Conservation (phyloP, 768 basidiomycete genomes). For the Rhodotorula paludigena region DNA sequence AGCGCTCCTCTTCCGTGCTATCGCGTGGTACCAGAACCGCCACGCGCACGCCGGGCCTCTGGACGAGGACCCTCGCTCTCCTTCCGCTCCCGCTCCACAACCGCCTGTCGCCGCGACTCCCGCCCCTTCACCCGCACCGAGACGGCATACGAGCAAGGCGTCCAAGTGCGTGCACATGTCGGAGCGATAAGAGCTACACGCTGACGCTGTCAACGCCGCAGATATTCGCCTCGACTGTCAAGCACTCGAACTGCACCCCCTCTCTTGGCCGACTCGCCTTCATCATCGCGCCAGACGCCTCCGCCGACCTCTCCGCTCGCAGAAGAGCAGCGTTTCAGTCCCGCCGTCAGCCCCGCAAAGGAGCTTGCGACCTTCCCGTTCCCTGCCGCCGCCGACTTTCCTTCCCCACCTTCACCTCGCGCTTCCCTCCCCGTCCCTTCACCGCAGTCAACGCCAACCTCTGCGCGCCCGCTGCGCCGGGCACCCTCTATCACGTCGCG, state of each 20-base stretch:
- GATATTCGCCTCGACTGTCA: not conserved
- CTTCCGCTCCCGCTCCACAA: not conserved
- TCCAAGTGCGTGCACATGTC: not conserved
- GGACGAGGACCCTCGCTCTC: too few relatives aligned
- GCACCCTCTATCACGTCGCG: slow-evolving; percentile 4
- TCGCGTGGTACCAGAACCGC: not conserved
- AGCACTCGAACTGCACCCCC: not conserved
- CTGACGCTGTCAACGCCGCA: not conserved
- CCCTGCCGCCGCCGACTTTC: not conserved
- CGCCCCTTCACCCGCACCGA: not conserved
- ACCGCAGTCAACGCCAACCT: not conserved
- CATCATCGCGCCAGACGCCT: not conserved
- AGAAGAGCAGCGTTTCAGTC: too few relatives aligned
- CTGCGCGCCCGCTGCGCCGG: not conserved
- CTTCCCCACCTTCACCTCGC: not conserved
- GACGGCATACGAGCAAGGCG: not conserved
- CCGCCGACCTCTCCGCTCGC: not conserved
- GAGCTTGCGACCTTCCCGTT: not conserved
- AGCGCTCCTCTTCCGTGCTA: not conserved
- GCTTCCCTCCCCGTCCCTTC: too few relatives aligned
- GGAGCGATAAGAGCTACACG: not conserved
- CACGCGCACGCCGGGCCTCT: not conserved
- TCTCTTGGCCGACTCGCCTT: not conserved
- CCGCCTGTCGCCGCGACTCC: not conserved
- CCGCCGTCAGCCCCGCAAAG: not conserved